Conservation (phyloP, 2,329 filamentous ascomycete genomes). For the Tolypocladium tundrense region DNA sequence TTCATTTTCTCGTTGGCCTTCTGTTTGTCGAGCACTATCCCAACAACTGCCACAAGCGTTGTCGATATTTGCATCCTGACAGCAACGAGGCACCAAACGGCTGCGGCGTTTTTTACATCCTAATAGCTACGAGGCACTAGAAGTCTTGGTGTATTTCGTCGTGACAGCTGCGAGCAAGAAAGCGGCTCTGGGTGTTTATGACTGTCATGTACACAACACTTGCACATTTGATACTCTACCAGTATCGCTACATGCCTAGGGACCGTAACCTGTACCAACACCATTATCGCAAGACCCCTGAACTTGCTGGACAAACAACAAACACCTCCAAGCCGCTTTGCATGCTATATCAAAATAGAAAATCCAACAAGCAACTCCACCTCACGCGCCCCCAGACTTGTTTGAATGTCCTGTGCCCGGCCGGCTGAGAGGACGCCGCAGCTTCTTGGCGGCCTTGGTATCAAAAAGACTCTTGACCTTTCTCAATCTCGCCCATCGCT, state of each 20-base stretch:
- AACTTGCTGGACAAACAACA: neutral
- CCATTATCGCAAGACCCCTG: neutral
- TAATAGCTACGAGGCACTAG: neutral
- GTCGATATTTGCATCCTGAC: neutral
- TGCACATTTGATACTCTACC: neutral
- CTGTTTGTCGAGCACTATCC: too few species aligned
- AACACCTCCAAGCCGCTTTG: neutral
- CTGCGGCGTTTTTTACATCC: neutral
- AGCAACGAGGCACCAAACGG: too few species aligned
- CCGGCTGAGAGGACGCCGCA: constrained; percentile 29
- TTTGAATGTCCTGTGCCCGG: constrained; percentile 28
- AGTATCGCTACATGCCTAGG: neutral
- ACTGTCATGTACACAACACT: neutral
- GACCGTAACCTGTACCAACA: neutral
- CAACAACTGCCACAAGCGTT: neutral
- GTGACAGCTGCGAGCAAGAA: neutral
- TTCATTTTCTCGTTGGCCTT: neutral
- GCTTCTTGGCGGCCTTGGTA: constrained; percentile 48
- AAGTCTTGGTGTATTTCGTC: neutral
- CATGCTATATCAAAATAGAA: neutral
- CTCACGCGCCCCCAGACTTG: constrained; percentile 3
- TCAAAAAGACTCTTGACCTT: constrained; percentile 64
- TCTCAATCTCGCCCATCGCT: constrained; percentile 61
- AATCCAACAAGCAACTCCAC: neutral
- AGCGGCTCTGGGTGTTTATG: neutral